Evolutionary conservation across 345 rosid species (phyloP), one percentile per base, ranked within the genome.

Genomic region (Turnera subulata): DNA sequence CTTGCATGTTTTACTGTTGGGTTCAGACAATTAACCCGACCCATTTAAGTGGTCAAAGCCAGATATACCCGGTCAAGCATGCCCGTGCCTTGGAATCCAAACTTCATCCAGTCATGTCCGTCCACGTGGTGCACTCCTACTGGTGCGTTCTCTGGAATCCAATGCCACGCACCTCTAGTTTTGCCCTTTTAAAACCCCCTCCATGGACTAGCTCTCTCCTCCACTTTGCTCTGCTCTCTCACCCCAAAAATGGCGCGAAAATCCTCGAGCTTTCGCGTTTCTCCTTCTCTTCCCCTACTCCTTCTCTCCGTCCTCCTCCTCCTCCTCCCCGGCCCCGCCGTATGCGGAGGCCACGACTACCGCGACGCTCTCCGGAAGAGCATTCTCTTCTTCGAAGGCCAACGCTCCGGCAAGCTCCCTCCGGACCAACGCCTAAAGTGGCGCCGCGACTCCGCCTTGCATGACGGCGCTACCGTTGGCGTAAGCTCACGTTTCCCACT

Each of bases 201-300:
- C 16, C 33, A 50, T n/a, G n/a, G n/a, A n/a, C n/a, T n/a, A 68
- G 58, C 48, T 15, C 65, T 9, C 17, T 65, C 40, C 16, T 47
- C 17, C 51, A 22, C 26, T 29, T 8, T 26, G 5, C 73, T 13
- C 21, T 40, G 20, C 59, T 26, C 61, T 39, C 11, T 8, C 43
- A 55, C 50, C 44, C 46, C 39, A 8, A 40, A 53, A 68, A 88
- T 91, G 97, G 96, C 97, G 94, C 96, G 67, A 83, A 82, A 66
- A 54, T 64, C 74, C 40, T 66, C n/a, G 5, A 32, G 40, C 33
- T 37, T 52, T 50, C 79, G 38, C 75, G 40, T 70, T 59, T 43
- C 22, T 79, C 50, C 50, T 60, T 42, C 61, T 62, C 46, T 5
- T 63, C 43, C 49, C 56, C 16, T 42, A 0, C 55, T 75, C 23